Base-by-base conservation (phyloP, 2,329 filamentous ascomycete species). In the Colletotrichum gigasporum region DNA sequence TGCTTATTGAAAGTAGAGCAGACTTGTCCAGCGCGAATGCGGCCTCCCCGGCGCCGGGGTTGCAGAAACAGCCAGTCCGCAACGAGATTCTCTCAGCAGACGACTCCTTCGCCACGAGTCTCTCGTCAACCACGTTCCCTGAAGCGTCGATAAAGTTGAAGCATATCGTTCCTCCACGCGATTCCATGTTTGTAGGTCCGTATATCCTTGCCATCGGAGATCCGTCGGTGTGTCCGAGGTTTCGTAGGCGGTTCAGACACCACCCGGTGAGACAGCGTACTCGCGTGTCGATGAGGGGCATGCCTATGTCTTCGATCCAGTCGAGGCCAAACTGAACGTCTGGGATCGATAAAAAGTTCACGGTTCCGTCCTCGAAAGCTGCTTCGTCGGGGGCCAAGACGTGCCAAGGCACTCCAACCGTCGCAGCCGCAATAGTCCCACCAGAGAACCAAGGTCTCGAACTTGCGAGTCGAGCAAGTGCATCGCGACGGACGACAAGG, bases 61-160 rank as follows among this genome's bases (percentile, higher is more conserved):
- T 80, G 63, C 79, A 80, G 66, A 80, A 80, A 47, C 79, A 81
- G 4, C 79, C 79, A 2, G 78, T 80, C 10, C 78, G 71, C 8
- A 81, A 63, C 5, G 78, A 79, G 24, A 81, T 80, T 41, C 68
- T 69, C 0, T 69, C 72, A 0, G 67, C 70, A 0, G 77, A 71
- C 0, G 78, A 75, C 65, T 75, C 78, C 2, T 51, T 39, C 0
- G 71, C 77, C 1, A 81, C 74, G 1, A 79, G 52, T 14, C 78
- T 71, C 55, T 79, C 76, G 44, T 80, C 78, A 0, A 80, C 70
- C 2, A 77, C 42, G 2, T 63, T 63, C 7, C 77, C 79, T 0
- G 39, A 18, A 0, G 62, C 47, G 42, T 80, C 78, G 5, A 79
- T n/a, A 1, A 80, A 66, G 63, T 79, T 80, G 64, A 80, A 80